A percentile compares a stretch with the other conserved stretches of the same genome.
Evolutionary conservation across 2,329 filamentous ascomycete species (phyloP).

Genomic region (Hymenoscyphus salicellus): DNA sequence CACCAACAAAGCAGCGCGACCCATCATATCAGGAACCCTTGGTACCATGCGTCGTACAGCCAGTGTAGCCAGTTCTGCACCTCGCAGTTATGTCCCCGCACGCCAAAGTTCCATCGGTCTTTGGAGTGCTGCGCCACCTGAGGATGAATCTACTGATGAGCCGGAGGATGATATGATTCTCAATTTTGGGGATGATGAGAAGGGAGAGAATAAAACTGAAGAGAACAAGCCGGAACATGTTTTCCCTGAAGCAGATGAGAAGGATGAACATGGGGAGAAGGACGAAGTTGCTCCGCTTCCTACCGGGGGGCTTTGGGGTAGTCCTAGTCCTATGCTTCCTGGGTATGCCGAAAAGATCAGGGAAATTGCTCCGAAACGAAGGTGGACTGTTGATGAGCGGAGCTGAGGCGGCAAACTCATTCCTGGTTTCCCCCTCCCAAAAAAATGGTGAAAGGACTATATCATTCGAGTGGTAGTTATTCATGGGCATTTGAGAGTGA

Average conservation of each 20-base stretch:
- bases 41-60: conserved; percentile 36
- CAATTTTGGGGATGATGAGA: conserved; percentile 46
- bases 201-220: conserved; percentile 1
- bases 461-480: background rate
- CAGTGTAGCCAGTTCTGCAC: conserved; percentile 26
- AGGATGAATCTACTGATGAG: conserved; percentile 49
- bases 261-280: conserved; percentile 22
- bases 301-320: conserved; percentile 40
- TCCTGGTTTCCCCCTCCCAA: background rate
- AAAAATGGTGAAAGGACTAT: background rate
- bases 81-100: conserved; percentile 27
- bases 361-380: conserved; percentile 49
- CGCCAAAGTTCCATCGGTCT: conserved; percentile 43
- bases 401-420: background rate
- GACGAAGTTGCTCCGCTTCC: conserved; percentile 39
- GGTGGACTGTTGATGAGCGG: conserved; percentile 55
- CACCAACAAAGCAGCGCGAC: conserved; percentile 14
- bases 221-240: background rate
- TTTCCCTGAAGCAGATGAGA: conserved; percentile 7
- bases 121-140: conserved; percentile 44
- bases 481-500: background rate
- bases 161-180: conserved; percentile 45
- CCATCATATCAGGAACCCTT: conserved; percentile 25
- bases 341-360: conserved; percentile 46
- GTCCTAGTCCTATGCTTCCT: conserved; percentile 48